Conservation (phyloP, 306 rosid genomes). For the Hippophae tibetana region DNA sequence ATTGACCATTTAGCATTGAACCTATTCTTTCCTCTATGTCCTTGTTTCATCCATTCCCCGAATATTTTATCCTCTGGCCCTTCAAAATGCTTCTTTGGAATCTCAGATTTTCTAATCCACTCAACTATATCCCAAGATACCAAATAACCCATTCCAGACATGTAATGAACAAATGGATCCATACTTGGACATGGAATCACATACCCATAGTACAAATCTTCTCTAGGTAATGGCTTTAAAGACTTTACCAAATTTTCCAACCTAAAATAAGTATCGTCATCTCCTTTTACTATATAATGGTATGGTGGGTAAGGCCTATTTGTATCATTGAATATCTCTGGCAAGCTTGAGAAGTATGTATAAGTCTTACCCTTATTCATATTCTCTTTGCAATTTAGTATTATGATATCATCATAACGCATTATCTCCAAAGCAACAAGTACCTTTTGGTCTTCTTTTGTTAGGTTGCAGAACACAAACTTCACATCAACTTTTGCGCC, state of each 20-base stretch:
- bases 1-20: slow-evolving; percentile 15
- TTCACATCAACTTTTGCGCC: slow-evolving; percentile 18
- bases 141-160: slow-evolving; percentile 33
- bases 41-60: slow-evolving; percentile 27
- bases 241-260: slow-evolving; percentile 17
- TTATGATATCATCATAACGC: slow-evolving; percentile 14
- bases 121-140: slow-evolving; percentile 32
- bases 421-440: slow-evolving; percentile 18
- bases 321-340: background rate
- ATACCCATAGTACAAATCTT: slow-evolving; percentile 22
- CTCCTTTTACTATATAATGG: slow-evolving; percentile 24
- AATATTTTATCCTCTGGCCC: slow-evolving; percentile 29
- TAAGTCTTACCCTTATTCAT: slow-evolving; percentile 29
- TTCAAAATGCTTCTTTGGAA: background rate
- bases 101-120: slow-evolving; percentile 19
- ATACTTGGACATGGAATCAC: slow-evolving; percentile 22
- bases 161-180: slow-evolving; percentile 18
- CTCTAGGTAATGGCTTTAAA: slow-evolving; percentile 22
- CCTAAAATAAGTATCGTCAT: slow-evolving; percentile 23
- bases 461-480: slow-evolving; percentile 22
- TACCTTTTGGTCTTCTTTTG: slow-evolving; percentile 15
- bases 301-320: background rate
- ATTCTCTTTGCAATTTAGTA: slow-evolving; percentile 25
- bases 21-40: slow-evolving; percentile 18
- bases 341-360: slow-evolving; percentile 23